Evolutionary conservation across 768 basidiomycete genomes (phyloP).

Genomic region (Suillus bovinus): DNA sequence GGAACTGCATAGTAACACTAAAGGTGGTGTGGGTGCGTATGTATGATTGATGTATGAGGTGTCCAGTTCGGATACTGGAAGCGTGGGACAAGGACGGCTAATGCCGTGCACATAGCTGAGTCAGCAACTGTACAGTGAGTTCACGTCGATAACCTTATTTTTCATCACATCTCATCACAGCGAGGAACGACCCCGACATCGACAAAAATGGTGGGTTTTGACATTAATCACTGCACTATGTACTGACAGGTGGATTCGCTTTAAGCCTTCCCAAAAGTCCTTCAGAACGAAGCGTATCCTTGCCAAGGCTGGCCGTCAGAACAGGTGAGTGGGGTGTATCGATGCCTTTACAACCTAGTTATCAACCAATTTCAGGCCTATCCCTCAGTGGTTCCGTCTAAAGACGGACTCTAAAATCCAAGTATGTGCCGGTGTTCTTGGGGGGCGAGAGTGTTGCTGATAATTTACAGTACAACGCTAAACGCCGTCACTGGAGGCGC

Average conservation of each 20-base stretch:
- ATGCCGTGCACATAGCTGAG: conserved; percentile 25
- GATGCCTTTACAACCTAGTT: neutral
- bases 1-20: conserved; percentile 49
- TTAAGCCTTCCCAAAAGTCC: conserved; percentile 96
- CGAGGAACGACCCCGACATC: conserved; percentile 37
- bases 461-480: conserved; percentile 76
- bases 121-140: conserved; percentile 44
- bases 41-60: too few species aligned
- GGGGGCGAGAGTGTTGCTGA: neutral
- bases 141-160: conserved; percentile 36
- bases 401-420: conserved; percentile 96
- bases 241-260: conserved; percentile 14
- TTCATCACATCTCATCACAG: conserved; percentile 18
- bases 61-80: neutral
- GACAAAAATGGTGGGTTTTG: conserved; percentile 48
- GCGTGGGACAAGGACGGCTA: conserved; percentile 1
- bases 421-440: conserved; percentile 40
- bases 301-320: conserved; percentile 94
- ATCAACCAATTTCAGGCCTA: conserved; percentile 59
- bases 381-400: conserved; percentile 99
- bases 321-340: conserved; percentile 59
- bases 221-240: neutral
- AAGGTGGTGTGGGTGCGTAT: neutral
- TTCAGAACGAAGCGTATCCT: conserved; percentile 97
- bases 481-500: conserved; percentile 98